phyloP scores from a whole-genome alignment of 495 filamentous ascomycete species.

The Acidiella bohemica region DNA sequence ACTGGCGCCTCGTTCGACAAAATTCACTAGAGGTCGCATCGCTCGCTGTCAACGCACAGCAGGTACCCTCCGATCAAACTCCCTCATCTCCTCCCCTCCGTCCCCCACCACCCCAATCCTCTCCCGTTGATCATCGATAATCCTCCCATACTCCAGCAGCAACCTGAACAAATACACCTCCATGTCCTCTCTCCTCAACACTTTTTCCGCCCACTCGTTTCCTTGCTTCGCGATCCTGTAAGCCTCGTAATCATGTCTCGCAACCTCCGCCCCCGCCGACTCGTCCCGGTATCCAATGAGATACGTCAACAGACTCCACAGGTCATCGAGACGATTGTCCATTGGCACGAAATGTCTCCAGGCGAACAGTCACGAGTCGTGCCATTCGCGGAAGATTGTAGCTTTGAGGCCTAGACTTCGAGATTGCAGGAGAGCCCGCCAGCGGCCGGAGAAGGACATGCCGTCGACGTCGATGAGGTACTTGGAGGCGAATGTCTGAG shows the following conservation, averaged over 20 bases:
- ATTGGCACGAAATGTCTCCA: slow-evolving; percentile 71
- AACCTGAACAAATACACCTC: slow-evolving; percentile 69
- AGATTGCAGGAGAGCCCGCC: slow-evolving; percentile 47
- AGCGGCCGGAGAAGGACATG: slow-evolving; percentile 50
- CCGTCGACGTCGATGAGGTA: slow-evolving; percentile 56
- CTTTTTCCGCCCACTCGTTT: slow-evolving; percentile 47
- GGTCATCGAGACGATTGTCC: slow-evolving; percentile 39
- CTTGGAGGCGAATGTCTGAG: slow-evolving; percentile 42
- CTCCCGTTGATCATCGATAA: slow-evolving; percentile 26
- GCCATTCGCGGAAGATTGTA: slow-evolving; percentile 62
- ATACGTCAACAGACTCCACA: slow-evolving; percentile 23
- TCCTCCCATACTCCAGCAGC: slow-evolving; percentile 47
- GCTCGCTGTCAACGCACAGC: no score
- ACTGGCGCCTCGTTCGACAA: no score
- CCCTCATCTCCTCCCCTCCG: slow-evolving; percentile 13
- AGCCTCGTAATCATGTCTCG: slow-evolving; percentile 36
- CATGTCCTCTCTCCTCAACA: slow-evolving; percentile 64
- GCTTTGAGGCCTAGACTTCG: slow-evolving; percentile 48
- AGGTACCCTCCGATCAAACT: slow-evolving; percentile 9
- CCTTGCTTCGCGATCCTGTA: slow-evolving; percentile 54
- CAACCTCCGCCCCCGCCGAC: slow-evolving; percentile 1
- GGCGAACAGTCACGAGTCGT: slow-evolving; percentile 49
- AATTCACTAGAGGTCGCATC: no score
- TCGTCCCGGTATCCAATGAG: slow-evolving; percentile 20
- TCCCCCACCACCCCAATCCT: slow-evolving; percentile 15